Conservation (phyloP, 83 land plant genomes). For the Diphasiastrum complanatum region DNA sequence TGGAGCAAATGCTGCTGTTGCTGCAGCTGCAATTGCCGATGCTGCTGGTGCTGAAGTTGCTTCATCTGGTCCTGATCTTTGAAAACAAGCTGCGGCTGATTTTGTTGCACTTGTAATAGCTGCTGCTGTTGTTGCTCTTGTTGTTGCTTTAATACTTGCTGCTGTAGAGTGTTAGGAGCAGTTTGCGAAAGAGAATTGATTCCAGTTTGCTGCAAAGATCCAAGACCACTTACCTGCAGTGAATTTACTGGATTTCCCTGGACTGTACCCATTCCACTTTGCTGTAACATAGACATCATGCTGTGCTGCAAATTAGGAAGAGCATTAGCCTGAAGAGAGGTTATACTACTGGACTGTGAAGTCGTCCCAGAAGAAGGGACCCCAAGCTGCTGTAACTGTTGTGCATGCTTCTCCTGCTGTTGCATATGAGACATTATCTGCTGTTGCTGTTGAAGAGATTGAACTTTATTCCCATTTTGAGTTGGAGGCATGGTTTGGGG, state of each 20-base stretch:
- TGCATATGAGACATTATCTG: background rate
- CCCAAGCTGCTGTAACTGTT: conserved; percentile 6
- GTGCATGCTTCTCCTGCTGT: conserved; percentile 9
- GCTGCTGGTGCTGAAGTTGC: conserved; percentile 20
- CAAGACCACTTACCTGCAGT: background rate
- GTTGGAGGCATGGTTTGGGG: background rate
- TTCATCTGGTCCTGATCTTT: conserved; percentile 16
- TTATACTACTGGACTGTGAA: background rate
- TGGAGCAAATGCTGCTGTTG: conserved; percentile 2
- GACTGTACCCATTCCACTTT: background rate
- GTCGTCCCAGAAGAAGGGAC: background rate
- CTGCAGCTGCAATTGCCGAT: conserved; percentile 4
- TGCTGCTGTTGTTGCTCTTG: background rate
- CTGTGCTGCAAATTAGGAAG: background rate
- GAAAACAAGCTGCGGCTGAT: conserved; percentile 20
- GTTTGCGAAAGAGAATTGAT: background rate
- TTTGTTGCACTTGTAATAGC: conserved; percentile 26
- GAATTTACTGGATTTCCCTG: background rate
- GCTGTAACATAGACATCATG: background rate
- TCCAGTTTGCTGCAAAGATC: conserved; percentile 7
- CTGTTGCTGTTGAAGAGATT: conserved; percentile 15
- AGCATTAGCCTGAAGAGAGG: background rate
- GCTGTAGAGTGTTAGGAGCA: conserved; percentile 3
- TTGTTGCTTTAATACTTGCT: background rate
- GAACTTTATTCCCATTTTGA: background rate